Evolutionary conservation across 805 yeast species (phyloP).

Genomic region (Saturnispora halmiae): DNA sequence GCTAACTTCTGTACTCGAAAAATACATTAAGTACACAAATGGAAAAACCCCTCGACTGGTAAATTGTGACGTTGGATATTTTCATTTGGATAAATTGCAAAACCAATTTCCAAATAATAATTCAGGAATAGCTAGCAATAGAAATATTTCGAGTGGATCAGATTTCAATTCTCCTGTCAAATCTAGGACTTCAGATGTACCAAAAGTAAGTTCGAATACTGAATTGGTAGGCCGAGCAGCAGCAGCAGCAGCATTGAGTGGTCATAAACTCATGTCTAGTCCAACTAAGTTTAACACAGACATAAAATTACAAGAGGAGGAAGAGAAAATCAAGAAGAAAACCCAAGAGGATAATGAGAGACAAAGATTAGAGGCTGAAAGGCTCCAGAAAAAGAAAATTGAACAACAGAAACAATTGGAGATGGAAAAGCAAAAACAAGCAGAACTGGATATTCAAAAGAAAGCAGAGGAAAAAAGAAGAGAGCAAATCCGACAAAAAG

Average conservation of each 20-base stretch:
- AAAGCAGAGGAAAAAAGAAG: constrained; percentile 2
- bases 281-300: constrained; percentile 7
- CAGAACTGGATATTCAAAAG: constrained; percentile 2
- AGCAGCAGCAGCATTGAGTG: constrained; percentile 8
- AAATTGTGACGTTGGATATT: constrained; percentile 37
- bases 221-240: constrained; percentile 2
- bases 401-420: background rate
- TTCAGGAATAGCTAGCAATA: background rate
- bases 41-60: constrained; percentile 44
- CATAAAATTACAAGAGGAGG: constrained; percentile 5
- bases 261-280: constrained; percentile 2
- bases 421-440: constrained; percentile 5
- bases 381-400: constrained; percentile 1
- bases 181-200: background rate
- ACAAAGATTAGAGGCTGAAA: constrained; percentile 6
- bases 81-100: constrained; percentile 20
- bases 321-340: constrained; percentile 5
- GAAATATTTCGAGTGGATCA: background rate
- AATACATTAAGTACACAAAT: constrained; percentile 45
- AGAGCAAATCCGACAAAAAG: constrained; percentile 3
- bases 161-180: background rate
- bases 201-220: background rate
- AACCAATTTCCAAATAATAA: constrained; percentile 1
- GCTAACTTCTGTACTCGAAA: constrained; percentile 41
- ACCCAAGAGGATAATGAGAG: background rate